Base-by-base conservation (phyloP, 2,329 filamentous ascomycete genomes). In the Arthroderma uncinatum region DNA sequence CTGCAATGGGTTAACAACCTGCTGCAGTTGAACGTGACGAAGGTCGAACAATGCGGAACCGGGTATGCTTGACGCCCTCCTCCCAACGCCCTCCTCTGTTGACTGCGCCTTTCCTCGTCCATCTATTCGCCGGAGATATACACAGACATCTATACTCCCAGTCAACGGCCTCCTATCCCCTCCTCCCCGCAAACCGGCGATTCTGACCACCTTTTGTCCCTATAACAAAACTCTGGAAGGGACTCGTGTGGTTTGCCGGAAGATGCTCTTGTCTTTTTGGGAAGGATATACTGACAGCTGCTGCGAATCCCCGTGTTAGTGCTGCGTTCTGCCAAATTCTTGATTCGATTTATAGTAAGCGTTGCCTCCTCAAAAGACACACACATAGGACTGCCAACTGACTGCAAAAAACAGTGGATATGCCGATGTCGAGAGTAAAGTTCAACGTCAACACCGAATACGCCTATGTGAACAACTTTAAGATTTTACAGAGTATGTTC, bases 361-460 rank as follows among this genome's bases (percentile, higher is more conserved):
- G 53, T 40, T 48, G 47, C 23, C 37, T 36, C 36, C 53, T 37
- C n/a, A 47, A 10, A 36, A 16, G 36, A 25, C 6, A 8, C 4
- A 21, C 52, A 4, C n/a, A 53, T 12, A 36, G 28, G 36, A 53
- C 34, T 16, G 2, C 14, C 8, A 33, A 53, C 42, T 23, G 12
- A 36, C 23, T n/a, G 34, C 25, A n/a, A 39, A 25, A 2, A 14
- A 55, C 62, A 83, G 81, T 84, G 76, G 93, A 98, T 73, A 80
- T 97, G 34, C 90, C 92, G 64, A 97, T 98, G 93, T 79, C 84
- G 63, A 84, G 89, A 65, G 92, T 98, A 77, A 96, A 95, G 78
- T 98, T 98, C 81, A 95, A 96, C 71, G 92, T 92, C 68, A 96
- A 91, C 75, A 86, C 85, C 64, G 93, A 98, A 79, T 97, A 96